Evolutionary conservation across 768 basidiomycete species (phyloP), one percentile per base, ranked within the genome.

Genomic region (Trametes villosa): DNA sequence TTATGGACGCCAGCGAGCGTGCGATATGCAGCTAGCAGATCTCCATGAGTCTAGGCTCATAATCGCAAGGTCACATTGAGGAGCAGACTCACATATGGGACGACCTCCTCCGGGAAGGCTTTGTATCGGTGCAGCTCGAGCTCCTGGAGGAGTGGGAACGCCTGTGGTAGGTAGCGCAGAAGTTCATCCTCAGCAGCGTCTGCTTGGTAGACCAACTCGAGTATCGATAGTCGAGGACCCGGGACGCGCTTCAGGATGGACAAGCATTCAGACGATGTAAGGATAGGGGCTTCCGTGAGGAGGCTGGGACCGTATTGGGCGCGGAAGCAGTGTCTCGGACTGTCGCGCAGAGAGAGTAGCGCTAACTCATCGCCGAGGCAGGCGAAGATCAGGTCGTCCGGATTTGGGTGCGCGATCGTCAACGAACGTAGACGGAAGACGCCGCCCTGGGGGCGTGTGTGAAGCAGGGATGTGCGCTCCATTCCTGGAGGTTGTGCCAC

Each of bases 71-170:
- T 12, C 8, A 17, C 1, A 12, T 15, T 22, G 8, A 46, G 44
- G 18, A 26, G 29, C 7, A 34, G 20, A 45, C 22, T 31, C 18
- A 27, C 33, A 17, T 26, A 47, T 24, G 45, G 44, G 12, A 20
- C 29, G 15, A n/a, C 5, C 15, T 36, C 36, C 34, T 38, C 7
- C 13, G 26, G 5, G 4, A 17, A 18, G 8, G 11, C 17, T 33
- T 36, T 27, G 29, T 57, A 57, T 27, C 57, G 22, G 34, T 50
- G 57, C 9, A 57, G 29, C 40, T 49, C 57, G 11, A 50, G 22
- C 13, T 41, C 34, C 4, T 15, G 18, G 13, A 57, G 57, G 18
- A n/a, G 9, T 0, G 46, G 20, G 18, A 42, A 57, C 2, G 38
- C 29, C 1, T 12, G 18, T 1, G 27, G 4, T 3, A 57, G 31